A percentile compares a stretch with the other conserved stretches of the same genome.
These are phyloP conservation scores for Thraustotheca clavata DNA, from an alignment of 352 stramenopile species.

Conservation along the genomic window DNA sequence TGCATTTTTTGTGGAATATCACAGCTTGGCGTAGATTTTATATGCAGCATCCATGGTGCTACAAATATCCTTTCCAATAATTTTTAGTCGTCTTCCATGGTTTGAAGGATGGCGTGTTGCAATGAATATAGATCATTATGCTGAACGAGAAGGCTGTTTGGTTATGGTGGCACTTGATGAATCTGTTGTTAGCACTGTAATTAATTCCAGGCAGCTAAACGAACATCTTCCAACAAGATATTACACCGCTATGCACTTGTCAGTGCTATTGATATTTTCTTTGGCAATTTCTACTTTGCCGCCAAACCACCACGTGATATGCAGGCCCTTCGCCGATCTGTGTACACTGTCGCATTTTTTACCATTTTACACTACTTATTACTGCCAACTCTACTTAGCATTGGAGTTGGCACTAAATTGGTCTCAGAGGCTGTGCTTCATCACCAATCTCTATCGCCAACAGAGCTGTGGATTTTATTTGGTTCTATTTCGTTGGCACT, in stretches of 20 bases:
- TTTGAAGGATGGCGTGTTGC: neutral
- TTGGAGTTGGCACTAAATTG: neutral
- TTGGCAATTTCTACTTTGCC: conserved; percentile 16
- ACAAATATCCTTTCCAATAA: neutral
- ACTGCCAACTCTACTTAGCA: neutral
- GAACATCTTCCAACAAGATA: neutral
- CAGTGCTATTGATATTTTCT: conserved; percentile 6
- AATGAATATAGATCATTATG: conserved; percentile 6
- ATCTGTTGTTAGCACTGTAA: conserved; percentile 4
- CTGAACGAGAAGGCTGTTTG: neutral
- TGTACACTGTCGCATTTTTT: neutral
- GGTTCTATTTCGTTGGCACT: neutral
- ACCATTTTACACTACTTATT: neutral
- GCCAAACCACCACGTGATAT: neutral
- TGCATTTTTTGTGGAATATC: too few species aligned
- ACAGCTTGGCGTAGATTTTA: neutral
- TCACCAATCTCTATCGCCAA: neutral
- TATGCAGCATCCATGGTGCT: neutral
- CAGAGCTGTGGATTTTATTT: neutral
- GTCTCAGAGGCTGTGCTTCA: neutral
- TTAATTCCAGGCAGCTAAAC: neutral
- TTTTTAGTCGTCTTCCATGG: too few species aligned
- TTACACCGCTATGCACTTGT: neutral
- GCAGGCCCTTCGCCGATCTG: conserved; percentile 3
- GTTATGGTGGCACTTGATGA: conserved; percentile 7